Base-by-base conservation (phyloP, 2,329 filamentous ascomycete genomes). In the Paraconiothyrium sp. region DNA sequence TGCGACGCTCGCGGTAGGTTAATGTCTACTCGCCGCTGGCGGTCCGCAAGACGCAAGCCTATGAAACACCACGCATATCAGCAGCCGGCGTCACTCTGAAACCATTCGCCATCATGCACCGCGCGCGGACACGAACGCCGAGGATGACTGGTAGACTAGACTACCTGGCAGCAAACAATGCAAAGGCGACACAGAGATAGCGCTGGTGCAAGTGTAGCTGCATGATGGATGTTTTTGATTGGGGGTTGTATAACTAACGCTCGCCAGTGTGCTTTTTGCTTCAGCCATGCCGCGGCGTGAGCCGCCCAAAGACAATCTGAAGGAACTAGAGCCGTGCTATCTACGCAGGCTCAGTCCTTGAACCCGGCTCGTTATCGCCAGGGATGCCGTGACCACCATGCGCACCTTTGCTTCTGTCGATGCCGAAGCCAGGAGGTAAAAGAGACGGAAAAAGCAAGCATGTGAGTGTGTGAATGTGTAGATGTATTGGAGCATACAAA, bases 251-350 rank as follows among this genome's bases (percentile, higher is more conserved):
- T 72, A 75, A 68, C 62, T 76, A 73, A 72, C 72, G 71, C 72
- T 75, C 68, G 63, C 74, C 66, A 71, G 68, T 67, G 61, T 66
- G 68, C 64, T 62, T 65, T 72, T 61, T 72, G 66, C 68, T 72
- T 69, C 68, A 44, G 41, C 49, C 49, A 24, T 37, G 39, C 16
- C 32, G 34, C 39, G 14, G 27, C 14, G 37, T 65, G 71, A 60
- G 72, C 74, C 75, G 70, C 72, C 66, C 22, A 64, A 72, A 41
- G 68, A 74, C 71, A 76, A 69, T 72, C 68, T 72, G 65, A 67
- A 41, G 66, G 67, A 74, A 70, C 69, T 58, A 66, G 67, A 74
- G 71, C 69, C 59, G 13, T 30, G 50, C 50, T 35, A 58, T 50
- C 58, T 46, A 66, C 64, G 57, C 64, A 66, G 60, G 65, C 59